These are phyloP conservation scores for Corynespora cassiicola DNA, from an alignment of 2,329 filamentous ascomycete species.

Conservation along the genomic window DNA sequence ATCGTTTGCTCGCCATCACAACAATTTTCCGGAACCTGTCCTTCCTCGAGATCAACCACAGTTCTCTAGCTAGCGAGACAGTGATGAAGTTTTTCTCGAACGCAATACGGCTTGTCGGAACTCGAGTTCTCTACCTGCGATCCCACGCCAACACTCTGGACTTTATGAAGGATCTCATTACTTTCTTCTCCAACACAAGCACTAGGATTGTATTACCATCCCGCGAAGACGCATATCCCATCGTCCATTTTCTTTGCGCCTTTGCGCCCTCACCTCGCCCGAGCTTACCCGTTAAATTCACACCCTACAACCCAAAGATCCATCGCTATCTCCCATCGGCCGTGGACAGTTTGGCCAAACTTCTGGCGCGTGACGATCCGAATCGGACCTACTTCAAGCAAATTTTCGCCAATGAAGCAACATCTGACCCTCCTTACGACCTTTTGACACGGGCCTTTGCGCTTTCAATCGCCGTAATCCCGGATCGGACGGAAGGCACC, in stretches of 20 bases:
- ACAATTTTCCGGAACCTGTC: slow-evolving; percentile 93
- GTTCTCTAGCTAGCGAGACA: slow-evolving; percentile 73
- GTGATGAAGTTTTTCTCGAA: slow-evolving; percentile 85
- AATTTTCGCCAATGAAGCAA: slow-evolving; percentile 77
- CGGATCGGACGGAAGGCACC: slow-evolving; percentile 68
- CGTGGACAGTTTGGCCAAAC: slow-evolving; percentile 87
- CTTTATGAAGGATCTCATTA: slow-evolving; percentile 95
- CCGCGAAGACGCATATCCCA: slow-evolving; percentile 83
- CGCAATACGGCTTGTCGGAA: slow-evolving; percentile 85
- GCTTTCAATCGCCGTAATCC: slow-evolving; percentile 83
- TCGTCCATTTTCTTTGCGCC: slow-evolving; percentile 87
- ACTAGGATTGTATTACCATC: slow-evolving; percentile 80
- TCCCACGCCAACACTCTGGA: slow-evolving; percentile 86
- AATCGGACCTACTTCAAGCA: slow-evolving; percentile 85
- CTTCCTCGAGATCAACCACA: slow-evolving; percentile 80
- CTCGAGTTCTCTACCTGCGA: slow-evolving; percentile 83
- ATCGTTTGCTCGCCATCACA: slow-evolving; percentile 86
- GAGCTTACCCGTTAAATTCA: slow-evolving; percentile 70
- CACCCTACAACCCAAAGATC: slow-evolving; percentile 77
- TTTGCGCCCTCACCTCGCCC: slow-evolving; percentile 85
- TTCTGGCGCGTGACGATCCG: slow-evolving; percentile 90
- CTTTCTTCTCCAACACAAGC: slow-evolving; percentile 87
- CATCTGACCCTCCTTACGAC: slow-evolving; percentile 71
- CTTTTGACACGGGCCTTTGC: slow-evolving; percentile 87
- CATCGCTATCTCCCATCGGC: slow-evolving; percentile 91